Evolutionary conservation across 2,329 filamentous ascomycete species (phyloP), one percentile per base, ranked within the genome.

Genomic region (Arthrinium phaeospermum): DNA sequence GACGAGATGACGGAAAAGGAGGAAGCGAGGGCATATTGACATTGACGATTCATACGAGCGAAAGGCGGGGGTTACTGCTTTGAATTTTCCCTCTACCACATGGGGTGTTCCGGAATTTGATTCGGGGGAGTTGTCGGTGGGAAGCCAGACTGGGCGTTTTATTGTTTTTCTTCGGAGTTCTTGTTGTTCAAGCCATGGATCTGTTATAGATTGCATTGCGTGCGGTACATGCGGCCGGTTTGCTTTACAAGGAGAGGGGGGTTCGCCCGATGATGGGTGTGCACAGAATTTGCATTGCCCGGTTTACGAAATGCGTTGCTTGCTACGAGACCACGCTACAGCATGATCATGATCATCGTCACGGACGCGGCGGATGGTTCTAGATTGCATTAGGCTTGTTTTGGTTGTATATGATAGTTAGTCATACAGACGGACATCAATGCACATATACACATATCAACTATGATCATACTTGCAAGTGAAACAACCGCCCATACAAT

Each of bases 41-140:
- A 49, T 49, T 49, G 46, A 49, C n/a, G 46, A 49, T n/a, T 49
- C 46, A 49, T 49, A 49, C n/a, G 46, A 49, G 46, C 46, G 46
- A 49, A 47, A n/a, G 46, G 46, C 46, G 19, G 46, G 22, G 22
- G 46, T n/a, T 49, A 49, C 22, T 49, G n/a, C 19, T 49, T 49
- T 41, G 37, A 37, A 8, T 22, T 49, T 49, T n/a, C 10, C 45
- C 14, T 22, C 46, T 49, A n/a, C 37, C 8, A 49, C 46, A 49
- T 49, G 46, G 22, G 46, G 46, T 49, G 46, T 49, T 49, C 46
- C 46, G 46, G 46, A n/a, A 41, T 49, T n/a, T n/a, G 19, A 22
- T n/a, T 49, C 2, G 27, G 46, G 46, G 46, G 46, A n/a, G 46
- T 49, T 49, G 46, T 10, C 46, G 22, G 46, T 41, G 46, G 46